Evolutionary conservation across 2,329 filamentous ascomycete genomes (phyloP).

Genomic region (Fusarium sarcochroum): DNA sequence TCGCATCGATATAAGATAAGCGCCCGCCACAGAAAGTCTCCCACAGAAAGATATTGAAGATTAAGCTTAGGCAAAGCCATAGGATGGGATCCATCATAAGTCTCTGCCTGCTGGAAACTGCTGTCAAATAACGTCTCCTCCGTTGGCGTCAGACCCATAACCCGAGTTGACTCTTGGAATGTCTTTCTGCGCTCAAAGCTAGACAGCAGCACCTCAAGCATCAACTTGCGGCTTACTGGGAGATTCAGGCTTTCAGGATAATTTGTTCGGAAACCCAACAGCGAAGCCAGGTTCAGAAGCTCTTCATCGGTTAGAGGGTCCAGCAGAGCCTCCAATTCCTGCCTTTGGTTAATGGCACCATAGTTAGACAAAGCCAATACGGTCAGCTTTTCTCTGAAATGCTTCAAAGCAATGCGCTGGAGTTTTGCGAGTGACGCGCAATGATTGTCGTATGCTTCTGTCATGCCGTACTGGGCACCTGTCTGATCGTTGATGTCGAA

Average conservation of each 20-base stretch:
- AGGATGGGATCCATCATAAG: conserved; percentile 88
- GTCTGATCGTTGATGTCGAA: conserved; percentile 95
- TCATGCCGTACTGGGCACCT: conserved; percentile 78
- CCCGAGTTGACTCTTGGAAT: conserved; percentile 83
- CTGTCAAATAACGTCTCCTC: conserved; percentile 85
- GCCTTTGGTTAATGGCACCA: conserved; percentile 84
- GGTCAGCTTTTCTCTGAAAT: conserved; percentile 92
- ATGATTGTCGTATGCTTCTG: conserved; percentile 84
- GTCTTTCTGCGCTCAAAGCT: conserved; percentile 82
- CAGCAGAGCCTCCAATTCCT: conserved; percentile 83
- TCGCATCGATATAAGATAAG: conserved; percentile 91
- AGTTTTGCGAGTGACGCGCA: conserved; percentile 82
- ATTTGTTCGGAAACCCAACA: conserved; percentile 83
- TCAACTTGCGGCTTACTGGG: conserved; percentile 72
- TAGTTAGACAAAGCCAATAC: conserved; percentile 94
- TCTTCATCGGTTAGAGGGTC: conserved; percentile 81
- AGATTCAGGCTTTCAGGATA: conserved; percentile 82
- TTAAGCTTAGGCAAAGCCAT: conserved; percentile 95
- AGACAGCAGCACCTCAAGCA: conserved; percentile 80
- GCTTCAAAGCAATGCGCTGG: conserved; percentile 82
- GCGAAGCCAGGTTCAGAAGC: conserved; percentile 74
- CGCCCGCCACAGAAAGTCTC: conserved; percentile 97
- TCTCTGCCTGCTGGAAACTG: conserved; percentile 83
- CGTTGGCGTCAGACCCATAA: conserved; percentile 84
- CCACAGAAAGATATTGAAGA: conserved; percentile 92